A percentile compares a stretch with the other conserved stretches of the same genome.
Evolutionary conservation across 768 basidiomycete genomes (phyloP).

Genomic region (Dentipellis sp.): DNA sequence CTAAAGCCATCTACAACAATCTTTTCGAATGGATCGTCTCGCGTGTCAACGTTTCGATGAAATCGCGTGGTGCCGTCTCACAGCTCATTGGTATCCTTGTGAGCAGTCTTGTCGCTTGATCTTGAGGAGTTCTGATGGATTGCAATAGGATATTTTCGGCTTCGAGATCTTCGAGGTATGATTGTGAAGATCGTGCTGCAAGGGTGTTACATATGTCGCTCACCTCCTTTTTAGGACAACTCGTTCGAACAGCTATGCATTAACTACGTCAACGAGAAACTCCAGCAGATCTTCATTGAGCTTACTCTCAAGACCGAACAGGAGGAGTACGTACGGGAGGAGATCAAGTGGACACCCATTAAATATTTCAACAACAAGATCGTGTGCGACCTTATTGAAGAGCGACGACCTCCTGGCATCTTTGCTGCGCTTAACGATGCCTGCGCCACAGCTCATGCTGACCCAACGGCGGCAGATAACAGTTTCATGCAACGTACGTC

Average conservation of each 20-base stretch:
- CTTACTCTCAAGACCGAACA: constrained; percentile 98
- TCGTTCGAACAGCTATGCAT: constrained; percentile 98
- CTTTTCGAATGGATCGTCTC: constrained; percentile 99
- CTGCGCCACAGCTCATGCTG: constrained; percentile 97
- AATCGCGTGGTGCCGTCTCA: constrained; percentile 59
- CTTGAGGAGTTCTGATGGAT: constrained; percentile 2
- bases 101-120: constrained; percentile 16
- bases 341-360: constrained; percentile 99
- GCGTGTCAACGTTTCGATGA: constrained; percentile 94
- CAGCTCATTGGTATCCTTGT: constrained; percentile 92
- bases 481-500: constrained; percentile 92
- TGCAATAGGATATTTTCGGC: constrained; percentile 84
- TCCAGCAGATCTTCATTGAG: constrained; percentile 99
- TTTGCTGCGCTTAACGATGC: constrained; percentile 98
- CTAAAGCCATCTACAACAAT: constrained; percentile 97
- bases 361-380: constrained; percentile 99
- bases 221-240: constrained; percentile 53
- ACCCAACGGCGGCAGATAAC: constrained; percentile 91
- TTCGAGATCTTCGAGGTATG: constrained; percentile 95
- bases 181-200: neutral
- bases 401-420: constrained; percentile 90
- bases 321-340: constrained; percentile 96
- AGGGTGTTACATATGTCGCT: neutral
- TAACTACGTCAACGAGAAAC: constrained; percentile 99
- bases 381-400: constrained; percentile 97